phyloP scores from a whole-genome alignment of 805 yeast genomes.

The Cyberlindnera suaveolens region DNA sequence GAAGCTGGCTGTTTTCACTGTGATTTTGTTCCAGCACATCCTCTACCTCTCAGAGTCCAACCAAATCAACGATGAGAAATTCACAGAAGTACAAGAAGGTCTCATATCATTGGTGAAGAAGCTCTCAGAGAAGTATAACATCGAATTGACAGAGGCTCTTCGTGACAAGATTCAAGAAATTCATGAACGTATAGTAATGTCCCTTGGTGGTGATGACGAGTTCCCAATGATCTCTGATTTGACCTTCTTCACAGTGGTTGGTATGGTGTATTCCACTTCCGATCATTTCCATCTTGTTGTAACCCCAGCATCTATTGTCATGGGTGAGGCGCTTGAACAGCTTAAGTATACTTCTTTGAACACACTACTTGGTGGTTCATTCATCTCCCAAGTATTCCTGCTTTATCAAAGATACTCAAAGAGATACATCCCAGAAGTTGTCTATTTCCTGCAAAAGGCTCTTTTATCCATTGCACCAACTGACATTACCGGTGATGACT shows the following conservation, averaged over 20 bases:
- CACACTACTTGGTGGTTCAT: constrained; percentile 53
- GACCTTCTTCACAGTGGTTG: constrained; percentile 63
- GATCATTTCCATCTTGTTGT: constrained; percentile 91
- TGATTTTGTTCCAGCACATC: constrained; percentile 57
- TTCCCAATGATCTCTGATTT: constrained; percentile 49
- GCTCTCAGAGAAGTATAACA: constrained; percentile 61
- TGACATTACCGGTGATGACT: constrained; percentile 6
- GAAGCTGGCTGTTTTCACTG: constrained; percentile 56
- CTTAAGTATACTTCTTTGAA: constrained; percentile 33
- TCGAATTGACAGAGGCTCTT: constrained; percentile 53
- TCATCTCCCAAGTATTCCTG: constrained; percentile 56
- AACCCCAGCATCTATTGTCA: constrained; percentile 72
- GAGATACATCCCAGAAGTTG: constrained; percentile 76
- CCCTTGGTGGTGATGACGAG: constrained; percentile 22
- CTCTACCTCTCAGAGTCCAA: constrained; percentile 40
- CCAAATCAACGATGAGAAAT: constrained; percentile 29
- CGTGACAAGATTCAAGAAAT: constrained; percentile 51
- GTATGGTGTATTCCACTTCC: constrained; percentile 83
- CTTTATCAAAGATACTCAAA: constrained; percentile 77
- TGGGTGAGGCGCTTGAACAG: constrained; percentile 64
- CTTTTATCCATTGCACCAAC: constrained; percentile 39
- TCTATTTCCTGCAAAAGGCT: constrained; percentile 49
- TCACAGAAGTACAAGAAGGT: constrained; percentile 33
- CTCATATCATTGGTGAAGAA: constrained; percentile 44
- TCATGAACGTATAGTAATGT: constrained; percentile 42